Conservation (phyloP, 2,329 filamentous ascomycete genomes). For the Alternaria novae-zelandiae region DNA sequence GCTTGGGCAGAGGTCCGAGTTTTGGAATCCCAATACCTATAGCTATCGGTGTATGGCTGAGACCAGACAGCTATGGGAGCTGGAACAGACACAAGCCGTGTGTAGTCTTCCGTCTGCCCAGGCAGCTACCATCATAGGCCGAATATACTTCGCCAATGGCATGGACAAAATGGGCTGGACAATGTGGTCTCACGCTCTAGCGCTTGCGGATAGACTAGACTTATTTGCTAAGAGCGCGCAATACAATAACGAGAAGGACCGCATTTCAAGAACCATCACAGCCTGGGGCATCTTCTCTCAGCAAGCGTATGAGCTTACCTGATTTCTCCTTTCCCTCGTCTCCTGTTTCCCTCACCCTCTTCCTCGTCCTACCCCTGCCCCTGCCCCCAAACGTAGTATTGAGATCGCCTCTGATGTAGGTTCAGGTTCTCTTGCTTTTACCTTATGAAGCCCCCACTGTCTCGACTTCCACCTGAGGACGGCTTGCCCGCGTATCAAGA, state of each 20-base stretch:
- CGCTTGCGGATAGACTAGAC: background rate
- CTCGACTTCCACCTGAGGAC: background rate
- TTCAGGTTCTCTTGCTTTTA: constrained; percentile 7
- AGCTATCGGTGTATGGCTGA: constrained; percentile 6
- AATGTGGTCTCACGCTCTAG: background rate
- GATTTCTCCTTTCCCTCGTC: background rate
- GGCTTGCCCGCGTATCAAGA: background rate
- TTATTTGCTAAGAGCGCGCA: background rate
- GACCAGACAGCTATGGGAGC: constrained; percentile 3
- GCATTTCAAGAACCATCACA: constrained; percentile 2
- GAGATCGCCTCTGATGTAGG: background rate
- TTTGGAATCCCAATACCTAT: constrained; percentile 8
- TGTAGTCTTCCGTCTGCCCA: background rate
- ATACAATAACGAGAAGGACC: background rate
- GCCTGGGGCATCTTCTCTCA: constrained; percentile 10
- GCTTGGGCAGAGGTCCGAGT: constrained; percentile 2
- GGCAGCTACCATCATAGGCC: constrained; percentile 5
- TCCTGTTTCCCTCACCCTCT: background rate
- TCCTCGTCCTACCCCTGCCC: background rate
- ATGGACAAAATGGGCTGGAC: constrained; percentile 8
- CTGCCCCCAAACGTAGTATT: background rate
- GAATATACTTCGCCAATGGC: constrained; percentile 4
- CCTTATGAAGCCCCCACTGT: background rate
- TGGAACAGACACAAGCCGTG: background rate
- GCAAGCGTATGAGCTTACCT: constrained; percentile 2